phyloP scores from a whole-genome alignment of 371 early-diverging fungal species.

The Mucor velutinosus region DNA sequence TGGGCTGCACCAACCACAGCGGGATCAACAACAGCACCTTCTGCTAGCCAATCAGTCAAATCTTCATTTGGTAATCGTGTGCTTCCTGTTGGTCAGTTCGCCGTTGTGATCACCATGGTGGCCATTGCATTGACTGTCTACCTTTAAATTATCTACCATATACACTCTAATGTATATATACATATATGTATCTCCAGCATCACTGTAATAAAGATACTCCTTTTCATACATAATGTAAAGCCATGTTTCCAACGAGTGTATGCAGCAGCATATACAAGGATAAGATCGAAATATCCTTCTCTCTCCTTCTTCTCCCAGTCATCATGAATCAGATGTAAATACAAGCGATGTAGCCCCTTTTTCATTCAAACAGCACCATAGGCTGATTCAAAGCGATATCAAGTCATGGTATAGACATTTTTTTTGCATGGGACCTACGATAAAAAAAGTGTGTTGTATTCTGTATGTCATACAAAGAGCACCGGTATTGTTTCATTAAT shows the following conservation, averaged over 20 bases:
- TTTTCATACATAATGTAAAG: not conserved
- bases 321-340: too few relatives aligned
- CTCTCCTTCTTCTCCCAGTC: too few relatives aligned
- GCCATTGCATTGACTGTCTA: not conserved
- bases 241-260: not conserved
- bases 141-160: not conserved
- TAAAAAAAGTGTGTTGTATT: too few relatives aligned
- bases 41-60: constrained; percentile 6
- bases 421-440: too few relatives aligned
- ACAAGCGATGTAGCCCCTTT: too few relatives aligned
- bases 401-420: too few relatives aligned
- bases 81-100: not conserved
- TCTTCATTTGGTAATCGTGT: not conserved
- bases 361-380: too few relatives aligned
- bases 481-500: not conserved
- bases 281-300: too few relatives aligned
- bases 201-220: not conserved
- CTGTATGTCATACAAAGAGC: too few relatives aligned
- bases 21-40: constrained; percentile 11
- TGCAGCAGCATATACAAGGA: too few relatives aligned
- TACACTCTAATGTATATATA: too few relatives aligned
- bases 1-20: not conserved
- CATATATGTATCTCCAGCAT: not conserved
- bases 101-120: not conserved
- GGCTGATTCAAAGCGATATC: too few relatives aligned